Evolutionary conservation across 73 alveolate genomes (phyloP), one percentile per base, ranked within the genome.

Genomic region (Paraurostyla sp.): DNA sequence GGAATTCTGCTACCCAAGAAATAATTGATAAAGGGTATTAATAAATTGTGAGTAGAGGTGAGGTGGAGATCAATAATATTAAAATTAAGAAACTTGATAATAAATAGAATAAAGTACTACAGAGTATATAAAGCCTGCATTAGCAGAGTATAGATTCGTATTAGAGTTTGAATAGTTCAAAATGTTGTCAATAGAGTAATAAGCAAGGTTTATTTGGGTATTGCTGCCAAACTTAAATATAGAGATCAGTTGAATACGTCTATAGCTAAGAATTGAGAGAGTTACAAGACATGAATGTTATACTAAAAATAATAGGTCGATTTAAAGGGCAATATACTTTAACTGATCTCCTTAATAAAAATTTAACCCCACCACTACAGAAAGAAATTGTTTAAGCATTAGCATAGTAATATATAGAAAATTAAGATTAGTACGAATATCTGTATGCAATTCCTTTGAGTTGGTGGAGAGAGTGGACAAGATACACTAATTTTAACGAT

Each of bases 391-490:
- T 73, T 4, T n/a, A 42, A 9, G 71, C 41, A 0, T 46, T 73
- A 6, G 43, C 51, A 11, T 6, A 42, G 18, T 48, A 43, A 9
- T 73, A 45, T 29, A 73, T 32, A 0, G 15, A 4, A 2, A 73
- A 73, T 30, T 73, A 73, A 15, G 2, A 46, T 45, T 6, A 45
- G 20, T 49, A 73, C 27, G 50, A 43, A 48, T 13, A 73, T 22
- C 46, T 22, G 20, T 73, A 48, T 25, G 71, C 48, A 45, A 48
- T 73, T 1, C 22, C 43, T 46, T 4, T 30, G 2, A 40, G 27
- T 48, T 73, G 86, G 86, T 73, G 86, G 86, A 73, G 27, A 30
- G 86, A 73, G 6, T 73, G 86, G 86, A 45, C 71, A 27, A 73
- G 46, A 30, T 73, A 73, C 40, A 73, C 86, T 15, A 73, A 73